These are phyloP conservation scores for Trichosporon sp. DNA, from an alignment of 1,284 basidiomycete species.

Conservation along the genomic window DNA sequence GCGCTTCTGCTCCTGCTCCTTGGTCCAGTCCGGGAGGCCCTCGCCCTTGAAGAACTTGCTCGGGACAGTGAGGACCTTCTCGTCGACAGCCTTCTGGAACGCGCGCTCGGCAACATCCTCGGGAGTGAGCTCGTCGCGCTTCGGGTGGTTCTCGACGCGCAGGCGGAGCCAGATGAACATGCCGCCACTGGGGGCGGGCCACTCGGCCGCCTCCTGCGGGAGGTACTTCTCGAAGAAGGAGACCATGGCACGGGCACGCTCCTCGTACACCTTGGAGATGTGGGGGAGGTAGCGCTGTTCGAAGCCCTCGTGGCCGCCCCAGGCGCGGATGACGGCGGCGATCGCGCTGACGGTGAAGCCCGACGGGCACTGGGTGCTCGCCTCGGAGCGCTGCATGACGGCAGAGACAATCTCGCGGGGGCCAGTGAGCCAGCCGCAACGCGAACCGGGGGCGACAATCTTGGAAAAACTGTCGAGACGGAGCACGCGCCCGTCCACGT, in stretches of 20 bases:
- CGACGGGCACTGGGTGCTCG: constrained; percentile 47
- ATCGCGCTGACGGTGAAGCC: constrained; percentile 49
- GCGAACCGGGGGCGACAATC: constrained; percentile 73
- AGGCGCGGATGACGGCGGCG: constrained; percentile 42
- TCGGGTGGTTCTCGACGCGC: constrained; percentile 45
- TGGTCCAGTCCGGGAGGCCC: constrained; percentile 27
- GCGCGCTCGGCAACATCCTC: constrained; percentile 39
- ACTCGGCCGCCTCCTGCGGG: constrained; percentile 34
- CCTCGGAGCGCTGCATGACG: constrained; percentile 46
- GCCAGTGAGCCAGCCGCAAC: constrained; percentile 71
- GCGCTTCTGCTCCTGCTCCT: constrained; percentile 41
- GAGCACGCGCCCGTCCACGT: constrained; percentile 76
- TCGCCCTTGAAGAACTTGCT: constrained; percentile 45
- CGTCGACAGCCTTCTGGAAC: constrained; percentile 39
- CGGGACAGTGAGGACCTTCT: constrained; percentile 42
- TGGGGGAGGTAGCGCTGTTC: constrained; percentile 47
- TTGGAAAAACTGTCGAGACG: constrained; percentile 79
- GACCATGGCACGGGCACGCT: constrained; percentile 42
- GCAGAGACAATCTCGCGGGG: constrained; percentile 41
- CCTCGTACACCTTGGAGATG: constrained; percentile 43
- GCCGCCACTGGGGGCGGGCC: constrained; percentile 40
- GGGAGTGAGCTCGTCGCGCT: constrained; percentile 29
- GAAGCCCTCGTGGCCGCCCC: constrained; percentile 49
- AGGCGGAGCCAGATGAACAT: constrained; percentile 53
- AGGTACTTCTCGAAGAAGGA: constrained; percentile 40